These are phyloP conservation scores for Picea mariana DNA, from an alignment of 83 land plant genomes.

Conservation along the genomic window DNA sequence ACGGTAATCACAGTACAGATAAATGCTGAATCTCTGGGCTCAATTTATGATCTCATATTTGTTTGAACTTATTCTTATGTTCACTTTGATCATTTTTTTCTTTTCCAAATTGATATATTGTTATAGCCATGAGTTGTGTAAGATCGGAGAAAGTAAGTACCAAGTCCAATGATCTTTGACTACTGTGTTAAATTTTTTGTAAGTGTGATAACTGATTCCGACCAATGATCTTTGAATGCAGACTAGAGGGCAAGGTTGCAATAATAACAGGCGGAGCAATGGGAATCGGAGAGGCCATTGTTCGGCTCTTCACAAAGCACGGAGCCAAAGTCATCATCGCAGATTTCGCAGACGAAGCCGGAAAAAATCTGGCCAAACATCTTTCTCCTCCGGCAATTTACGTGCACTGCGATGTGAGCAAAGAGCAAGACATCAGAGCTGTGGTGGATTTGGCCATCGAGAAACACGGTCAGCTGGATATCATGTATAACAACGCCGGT, in stretches of 20 bases:
- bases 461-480: neutral
- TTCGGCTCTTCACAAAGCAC: neutral
- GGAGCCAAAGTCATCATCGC: constrained; percentile 1
- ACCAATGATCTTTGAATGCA: neutral
- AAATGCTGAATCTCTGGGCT: no score
- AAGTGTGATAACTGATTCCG: no score
- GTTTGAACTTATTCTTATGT: no score
- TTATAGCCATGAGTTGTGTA: no score
- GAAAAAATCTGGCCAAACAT: neutral
- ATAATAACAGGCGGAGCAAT: neutral
- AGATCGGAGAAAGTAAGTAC: no score
- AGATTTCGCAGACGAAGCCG: neutral
- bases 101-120: no score
- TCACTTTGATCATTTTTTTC: no score
- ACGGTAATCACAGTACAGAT: no score
- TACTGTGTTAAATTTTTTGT: no score
- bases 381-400: neutral
- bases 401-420: neutral
- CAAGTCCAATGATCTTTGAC: no score
- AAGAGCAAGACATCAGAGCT: neutral
- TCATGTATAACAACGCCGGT: neutral
- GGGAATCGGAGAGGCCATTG: neutral
- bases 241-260: neutral
- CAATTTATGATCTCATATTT: no score
- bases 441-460: neutral